phyloP scores from a whole-genome alignment of 495 filamentous ascomycete genomes.

The Tuber indicum region DNA sequence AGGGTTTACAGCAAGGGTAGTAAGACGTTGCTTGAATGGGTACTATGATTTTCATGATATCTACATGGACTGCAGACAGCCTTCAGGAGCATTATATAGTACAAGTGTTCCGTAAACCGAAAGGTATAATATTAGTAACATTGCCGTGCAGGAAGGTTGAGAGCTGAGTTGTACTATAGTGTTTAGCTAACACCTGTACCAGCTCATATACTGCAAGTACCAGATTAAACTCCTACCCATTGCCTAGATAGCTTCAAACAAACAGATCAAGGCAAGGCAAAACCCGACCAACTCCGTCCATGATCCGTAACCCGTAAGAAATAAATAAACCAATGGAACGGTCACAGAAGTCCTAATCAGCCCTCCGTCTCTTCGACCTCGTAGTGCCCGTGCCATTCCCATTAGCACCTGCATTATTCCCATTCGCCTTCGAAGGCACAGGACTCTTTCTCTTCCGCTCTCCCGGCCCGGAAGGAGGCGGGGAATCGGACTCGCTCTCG shows the following conservation, averaged over 20 bases:
- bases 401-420: not conserved
- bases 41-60: not conserved
- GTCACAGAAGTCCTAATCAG: not conserved
- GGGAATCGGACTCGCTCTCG: constrained; percentile 68
- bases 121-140: not conserved
- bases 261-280: not conserved
- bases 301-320: not conserved
- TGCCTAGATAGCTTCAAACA: not conserved
- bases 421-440: not conserved
- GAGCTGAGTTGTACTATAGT: not conserved
- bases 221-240: not conserved
- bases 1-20: not conserved
- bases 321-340: not conserved
- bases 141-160: not conserved
- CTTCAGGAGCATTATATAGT: not conserved
- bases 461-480: constrained; percentile 12
- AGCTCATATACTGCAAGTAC: not conserved
- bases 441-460: constrained; percentile 35
- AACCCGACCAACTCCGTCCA: not conserved
- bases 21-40: not conserved
- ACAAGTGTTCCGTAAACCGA: not conserved
- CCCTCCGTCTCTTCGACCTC: not conserved
- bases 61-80: not conserved
- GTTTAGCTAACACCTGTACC: not conserved
- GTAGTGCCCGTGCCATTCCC: not conserved